Evolutionary conservation across 257 asterid genomes (phyloP).

Genomic region (Lycium ferocissimum): DNA sequence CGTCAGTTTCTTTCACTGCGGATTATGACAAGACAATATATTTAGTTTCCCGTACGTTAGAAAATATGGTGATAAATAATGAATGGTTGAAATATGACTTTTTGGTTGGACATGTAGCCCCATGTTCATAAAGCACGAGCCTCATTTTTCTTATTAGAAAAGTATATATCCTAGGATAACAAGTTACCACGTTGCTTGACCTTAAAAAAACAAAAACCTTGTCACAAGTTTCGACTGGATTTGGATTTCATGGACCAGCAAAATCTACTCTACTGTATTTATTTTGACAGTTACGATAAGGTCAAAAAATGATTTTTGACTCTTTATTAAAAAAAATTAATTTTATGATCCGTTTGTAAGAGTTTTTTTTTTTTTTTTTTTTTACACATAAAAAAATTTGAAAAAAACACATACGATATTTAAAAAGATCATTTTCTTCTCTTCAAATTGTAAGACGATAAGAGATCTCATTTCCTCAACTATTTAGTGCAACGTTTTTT

Average conservation of each 20-base stretch:
- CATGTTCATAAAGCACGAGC: constrained; percentile 13
- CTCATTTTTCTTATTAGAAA: background rate
- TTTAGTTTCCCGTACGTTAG: background rate
- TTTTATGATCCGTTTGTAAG: no score
- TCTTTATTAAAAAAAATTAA: no score
- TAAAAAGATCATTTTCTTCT: no score
- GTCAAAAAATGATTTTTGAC: no score
- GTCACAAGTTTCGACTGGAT: background rate
- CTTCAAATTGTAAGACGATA: no score
- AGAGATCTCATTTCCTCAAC: no score
- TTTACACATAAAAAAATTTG: no score
- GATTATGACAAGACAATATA: background rate
- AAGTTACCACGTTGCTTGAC: constrained; percentile 31
- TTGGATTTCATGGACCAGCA: constrained; percentile 24
- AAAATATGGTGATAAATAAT: background rate
- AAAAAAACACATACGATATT: no score
- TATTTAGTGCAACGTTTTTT: no score
- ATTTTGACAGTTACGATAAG: no score
- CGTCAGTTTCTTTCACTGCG: no score
- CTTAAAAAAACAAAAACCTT: constrained; percentile 9
- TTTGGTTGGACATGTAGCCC: background rate
- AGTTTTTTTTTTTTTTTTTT: no score
- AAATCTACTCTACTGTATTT: background rate
- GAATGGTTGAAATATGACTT: background rate
- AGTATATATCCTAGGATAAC: constrained; percentile 44